These are phyloP conservation scores for Cyberlindnera lachancei DNA, from an alignment of 805 yeast genomes.

Conservation along the genomic window DNA sequence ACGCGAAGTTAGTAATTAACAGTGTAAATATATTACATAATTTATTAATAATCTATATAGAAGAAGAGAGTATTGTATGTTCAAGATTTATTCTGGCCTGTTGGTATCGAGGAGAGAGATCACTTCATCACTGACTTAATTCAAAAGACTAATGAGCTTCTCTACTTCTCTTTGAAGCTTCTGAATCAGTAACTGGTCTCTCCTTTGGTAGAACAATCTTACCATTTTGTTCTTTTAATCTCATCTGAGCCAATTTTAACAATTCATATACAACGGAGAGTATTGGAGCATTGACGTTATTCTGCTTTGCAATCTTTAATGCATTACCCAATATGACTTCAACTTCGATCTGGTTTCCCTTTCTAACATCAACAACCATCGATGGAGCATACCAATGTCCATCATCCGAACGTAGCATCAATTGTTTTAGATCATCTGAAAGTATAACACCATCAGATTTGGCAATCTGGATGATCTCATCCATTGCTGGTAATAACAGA, in stretches of 20 bases:
- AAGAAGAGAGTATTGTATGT: too few relatives aligned
- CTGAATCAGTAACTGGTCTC: constrained; percentile 24
- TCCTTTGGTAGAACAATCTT: constrained; percentile 33
- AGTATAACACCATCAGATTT: constrained; percentile 57
- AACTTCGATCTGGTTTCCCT: constrained; percentile 61
- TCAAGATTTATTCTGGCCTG: too few relatives aligned
- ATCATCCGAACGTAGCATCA: constrained; percentile 50
- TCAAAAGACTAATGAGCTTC: neutral
- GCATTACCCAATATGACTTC: constrained; percentile 70
- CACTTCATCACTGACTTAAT: too few relatives aligned
- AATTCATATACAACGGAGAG: constrained; percentile 50
- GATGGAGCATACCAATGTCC: constrained; percentile 59
- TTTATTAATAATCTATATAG: too few relatives aligned
- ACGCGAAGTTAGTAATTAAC: too few relatives aligned
- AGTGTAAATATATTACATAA: too few relatives aligned
- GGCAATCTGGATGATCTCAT: constrained; percentile 59
- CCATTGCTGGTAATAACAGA: constrained; percentile 53
- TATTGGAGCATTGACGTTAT: constrained; percentile 49
- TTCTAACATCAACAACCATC: constrained; percentile 61
- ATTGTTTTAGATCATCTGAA: constrained; percentile 39
- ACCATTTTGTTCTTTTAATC: constrained; percentile 51
- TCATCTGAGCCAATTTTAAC: constrained; percentile 54
- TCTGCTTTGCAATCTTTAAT: constrained; percentile 39
- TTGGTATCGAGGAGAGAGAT: too few relatives aligned
- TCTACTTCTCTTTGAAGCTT: neutral